A percentile compares a stretch with the other conserved stretches of the same genome.
Conservation (phyloP, 352 stramenopile species). For the Aphanomyces astaci region DNA sequence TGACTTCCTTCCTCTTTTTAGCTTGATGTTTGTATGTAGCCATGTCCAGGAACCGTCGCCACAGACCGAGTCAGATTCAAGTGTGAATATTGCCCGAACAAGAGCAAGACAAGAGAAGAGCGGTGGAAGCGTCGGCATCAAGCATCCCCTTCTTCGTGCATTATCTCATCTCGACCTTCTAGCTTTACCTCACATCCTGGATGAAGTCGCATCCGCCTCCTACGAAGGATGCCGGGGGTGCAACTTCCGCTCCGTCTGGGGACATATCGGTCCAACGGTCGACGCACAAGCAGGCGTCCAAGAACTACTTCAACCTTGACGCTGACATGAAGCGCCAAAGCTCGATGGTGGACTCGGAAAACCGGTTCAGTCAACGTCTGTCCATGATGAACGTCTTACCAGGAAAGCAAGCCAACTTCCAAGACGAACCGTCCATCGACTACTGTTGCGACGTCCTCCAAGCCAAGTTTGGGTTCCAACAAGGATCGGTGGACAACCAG, state of each 20-base stretch:
- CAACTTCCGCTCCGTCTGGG: not conserved
- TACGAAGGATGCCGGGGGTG: not conserved
- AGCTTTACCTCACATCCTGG: not conserved
- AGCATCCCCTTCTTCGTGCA: not conserved
- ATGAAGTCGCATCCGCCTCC: not conserved
- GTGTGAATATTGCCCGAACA: conserved; percentile 14
- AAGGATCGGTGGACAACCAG: conserved; percentile 75
- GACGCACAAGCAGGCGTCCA: conserved; percentile 13
- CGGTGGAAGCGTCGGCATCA: not conserved
- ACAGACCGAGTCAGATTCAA: not conserved
- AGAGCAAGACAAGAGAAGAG: not conserved
- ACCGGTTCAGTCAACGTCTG: conserved; percentile 19
- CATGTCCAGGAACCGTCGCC: not conserved
- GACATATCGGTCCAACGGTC: not conserved
- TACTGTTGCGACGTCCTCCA: conserved; percentile 74
- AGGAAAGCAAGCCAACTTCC: conserved; percentile 13
- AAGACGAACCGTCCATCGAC: conserved; percentile 71
- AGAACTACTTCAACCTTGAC: conserved; percentile 23
- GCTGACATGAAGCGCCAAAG: conserved; percentile 22
- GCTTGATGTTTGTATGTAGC: not conserved
- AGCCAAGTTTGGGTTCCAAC: conserved; percentile 76
- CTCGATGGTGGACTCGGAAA: conserved; percentile 3
- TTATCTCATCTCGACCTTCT: not conserved
- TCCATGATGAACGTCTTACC: conserved; percentile 23
- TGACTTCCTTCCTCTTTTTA: not conserved